These are phyloP conservation scores for Terfezia claveryi DNA, from an alignment of 495 filamentous ascomycete species.

Conservation along the genomic window DNA sequence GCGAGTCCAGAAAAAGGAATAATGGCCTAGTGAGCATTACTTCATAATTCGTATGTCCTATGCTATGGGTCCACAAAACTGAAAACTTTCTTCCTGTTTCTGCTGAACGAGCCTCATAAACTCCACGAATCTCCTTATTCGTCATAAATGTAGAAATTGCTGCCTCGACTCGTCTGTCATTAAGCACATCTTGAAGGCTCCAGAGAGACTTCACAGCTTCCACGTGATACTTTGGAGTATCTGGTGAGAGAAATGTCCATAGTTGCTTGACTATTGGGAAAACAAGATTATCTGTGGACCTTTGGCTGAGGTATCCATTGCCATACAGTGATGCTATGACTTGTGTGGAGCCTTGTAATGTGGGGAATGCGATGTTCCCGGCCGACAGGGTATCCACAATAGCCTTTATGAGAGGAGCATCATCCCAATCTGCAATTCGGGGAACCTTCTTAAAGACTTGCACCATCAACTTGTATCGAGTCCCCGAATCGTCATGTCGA, in stretches of 20 bases:
- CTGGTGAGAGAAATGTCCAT: constrained; percentile 59
- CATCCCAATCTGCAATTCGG: constrained; percentile 5
- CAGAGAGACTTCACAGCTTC: constrained; percentile 73
- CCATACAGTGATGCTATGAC: constrained; percentile 15
- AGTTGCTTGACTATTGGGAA: constrained; percentile 43
- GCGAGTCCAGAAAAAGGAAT: constrained; percentile 59
- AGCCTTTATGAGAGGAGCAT: constrained; percentile 8
- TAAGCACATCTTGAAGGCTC: constrained; percentile 50
- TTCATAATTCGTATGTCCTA: constrained; percentile 41
- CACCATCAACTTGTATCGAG: constrained; percentile 14
- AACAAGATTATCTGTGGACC: constrained; percentile 36
- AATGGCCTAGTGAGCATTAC: constrained; percentile 63
- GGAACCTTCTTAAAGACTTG: constrained; percentile 15
- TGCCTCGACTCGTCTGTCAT: constrained; percentile 48
- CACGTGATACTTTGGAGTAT: constrained; percentile 75
- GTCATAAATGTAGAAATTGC: constrained; percentile 56
- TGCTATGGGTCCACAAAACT: constrained; percentile 59
- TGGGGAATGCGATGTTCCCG: constrained; percentile 7
- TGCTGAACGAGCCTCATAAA: constrained; percentile 29
- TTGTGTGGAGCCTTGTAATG: constrained; percentile 15
- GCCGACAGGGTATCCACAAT: constrained; percentile 10
- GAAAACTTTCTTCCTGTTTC: constrained; percentile 43
- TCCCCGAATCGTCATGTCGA: constrained; percentile 6
- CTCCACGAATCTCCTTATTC: constrained; percentile 27
- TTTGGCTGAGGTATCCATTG: constrained; percentile 13